phyloP scores from a whole-genome alignment of 139 green algal genomes.

The Zygnema circumcarinatum region DNA sequence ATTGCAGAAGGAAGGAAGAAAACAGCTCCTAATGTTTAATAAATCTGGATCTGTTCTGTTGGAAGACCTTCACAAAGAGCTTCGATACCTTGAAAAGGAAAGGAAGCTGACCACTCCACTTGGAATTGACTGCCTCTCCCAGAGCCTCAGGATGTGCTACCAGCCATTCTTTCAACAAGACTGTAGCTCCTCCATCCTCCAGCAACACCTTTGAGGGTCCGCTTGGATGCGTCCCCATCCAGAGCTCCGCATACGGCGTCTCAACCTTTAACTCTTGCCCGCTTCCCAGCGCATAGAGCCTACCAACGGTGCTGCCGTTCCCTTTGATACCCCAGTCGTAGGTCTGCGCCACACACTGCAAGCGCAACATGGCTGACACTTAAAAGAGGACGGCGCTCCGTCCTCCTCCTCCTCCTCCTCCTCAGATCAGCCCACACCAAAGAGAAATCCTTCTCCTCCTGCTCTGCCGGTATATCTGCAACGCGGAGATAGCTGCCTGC shows the following conservation, averaged over 20 bases:
- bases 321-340: constrained; percentile 86
- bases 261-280: constrained; percentile 65
- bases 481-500: no score
- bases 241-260: constrained; percentile 93
- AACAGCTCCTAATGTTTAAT: background rate
- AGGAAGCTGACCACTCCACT: constrained; percentile 82
- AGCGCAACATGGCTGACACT: constrained; percentile 70
- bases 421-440: no score
- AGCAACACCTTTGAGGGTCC: constrained; percentile 76
- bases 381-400: no score
- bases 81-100: constrained; percentile 99
- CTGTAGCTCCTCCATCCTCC: constrained; percentile 30
- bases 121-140: constrained; percentile 67
- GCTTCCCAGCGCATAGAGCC: constrained; percentile 74
- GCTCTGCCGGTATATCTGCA: no score
- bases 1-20: constrained; percentile 1
- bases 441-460: no score
- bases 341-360: constrained; percentile 81
- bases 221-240: constrained; percentile 96
- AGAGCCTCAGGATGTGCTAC: constrained; percentile 63
- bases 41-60: constrained; percentile 2
- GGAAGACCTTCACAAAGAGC: no score
- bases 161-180: constrained; percentile 31
- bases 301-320: constrained; percentile 76
- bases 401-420: no score